Base-by-base conservation (phyloP, 2,329 filamentous ascomycete genomes). In the Lachnellula occidentalis region DNA sequence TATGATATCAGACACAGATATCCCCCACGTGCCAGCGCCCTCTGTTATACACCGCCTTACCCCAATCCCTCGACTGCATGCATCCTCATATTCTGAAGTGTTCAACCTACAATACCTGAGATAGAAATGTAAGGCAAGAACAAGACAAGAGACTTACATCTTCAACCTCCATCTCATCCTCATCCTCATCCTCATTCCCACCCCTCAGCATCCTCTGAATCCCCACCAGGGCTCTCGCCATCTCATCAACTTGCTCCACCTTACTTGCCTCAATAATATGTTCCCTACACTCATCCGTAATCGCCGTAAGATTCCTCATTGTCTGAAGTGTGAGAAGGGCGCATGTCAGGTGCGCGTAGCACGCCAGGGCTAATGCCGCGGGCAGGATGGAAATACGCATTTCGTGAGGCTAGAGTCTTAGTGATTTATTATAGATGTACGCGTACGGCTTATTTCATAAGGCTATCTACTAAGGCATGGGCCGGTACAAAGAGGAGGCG, bases 111-210 rank as follows among this genome's bases (percentile, higher is more conserved):
- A 3, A 31, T 21, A n/a, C 41, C 19, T n/a, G 5, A 5, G 45
- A 60, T 54, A 50, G 24, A 37, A 45, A 57, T 19, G 34, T 41
- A 49, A 15, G 48, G 19, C 31, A 51, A 53, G 19, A 45, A 14
- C 42, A 45, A 51, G 48, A 50, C 9, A 41, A 31, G 3, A 9
- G 27, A 64, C 64, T 61, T 50, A 67, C 65, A 51, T 58, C 58
- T 50, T 66, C 63, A 57, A 63, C 50, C 37, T 61, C 60, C 27
- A 58, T 60, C 36, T 34, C 56, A 24, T 56, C 58, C 14, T 45
- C 58, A 24, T 56, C 58, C 14, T 45, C 58, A 42, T 34, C 48
- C 39, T 39, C 58, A 24, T 50, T 43, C 24, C 8, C 27, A 14
- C 12, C 14, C 47, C 12, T 46, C 9, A 37, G 45, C 24, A 27